A percentile compares a stretch with the other conserved stretches of the same genome.
Evolutionary conservation across 139 green algal species (phyloP).

Genomic region (Tetraselmis chui): DNA sequence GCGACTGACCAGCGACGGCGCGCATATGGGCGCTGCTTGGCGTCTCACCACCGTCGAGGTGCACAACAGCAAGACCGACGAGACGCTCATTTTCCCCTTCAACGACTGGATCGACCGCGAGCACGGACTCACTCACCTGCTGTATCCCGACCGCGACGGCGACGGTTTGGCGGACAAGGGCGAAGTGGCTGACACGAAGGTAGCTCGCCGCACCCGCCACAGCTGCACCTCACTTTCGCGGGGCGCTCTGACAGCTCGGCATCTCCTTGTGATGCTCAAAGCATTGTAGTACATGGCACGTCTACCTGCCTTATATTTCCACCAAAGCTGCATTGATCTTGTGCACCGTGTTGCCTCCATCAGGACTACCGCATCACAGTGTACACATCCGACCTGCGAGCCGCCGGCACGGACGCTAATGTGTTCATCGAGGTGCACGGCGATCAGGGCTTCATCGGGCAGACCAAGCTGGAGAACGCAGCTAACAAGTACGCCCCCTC

Average conservation of each 20-base stretch:
- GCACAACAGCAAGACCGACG: slow-evolving; percentile 36
- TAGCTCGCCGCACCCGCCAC: no score
- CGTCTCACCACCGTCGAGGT: slow-evolving; percentile 26
- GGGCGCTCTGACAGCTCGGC: no score
- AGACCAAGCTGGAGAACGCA: slow-evolving; percentile 12
- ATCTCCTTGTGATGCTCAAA: no score
- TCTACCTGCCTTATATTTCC: no score
- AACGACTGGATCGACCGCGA: slow-evolving; percentile 44
- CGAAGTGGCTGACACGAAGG: background rate
- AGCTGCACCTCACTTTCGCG: no score
- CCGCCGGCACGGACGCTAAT: slow-evolving; percentile 52
- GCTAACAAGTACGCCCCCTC: slow-evolving; percentile 19
- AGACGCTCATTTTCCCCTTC: slow-evolving; percentile 31
- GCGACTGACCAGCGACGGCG: background rate
- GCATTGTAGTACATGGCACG: no score
- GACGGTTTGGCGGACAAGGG: slow-evolving; percentile 27
- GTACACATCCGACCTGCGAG: slow-evolving; percentile 35
- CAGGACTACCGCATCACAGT: slow-evolving; percentile 26
- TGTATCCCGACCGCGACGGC: slow-evolving; percentile 33
- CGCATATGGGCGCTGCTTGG: slow-evolving; percentile 24
- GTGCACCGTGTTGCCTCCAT: no score
- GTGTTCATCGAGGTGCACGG: slow-evolving; percentile 55
- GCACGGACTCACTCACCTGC: slow-evolving; percentile 28
- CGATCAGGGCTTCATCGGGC: slow-evolving; percentile 27
- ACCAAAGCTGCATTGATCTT: no score